Evolutionary conservation across 306 rosid species (phyloP), one percentile per base, ranked within the genome.

Genomic region (Rosa lucieae): DNA sequence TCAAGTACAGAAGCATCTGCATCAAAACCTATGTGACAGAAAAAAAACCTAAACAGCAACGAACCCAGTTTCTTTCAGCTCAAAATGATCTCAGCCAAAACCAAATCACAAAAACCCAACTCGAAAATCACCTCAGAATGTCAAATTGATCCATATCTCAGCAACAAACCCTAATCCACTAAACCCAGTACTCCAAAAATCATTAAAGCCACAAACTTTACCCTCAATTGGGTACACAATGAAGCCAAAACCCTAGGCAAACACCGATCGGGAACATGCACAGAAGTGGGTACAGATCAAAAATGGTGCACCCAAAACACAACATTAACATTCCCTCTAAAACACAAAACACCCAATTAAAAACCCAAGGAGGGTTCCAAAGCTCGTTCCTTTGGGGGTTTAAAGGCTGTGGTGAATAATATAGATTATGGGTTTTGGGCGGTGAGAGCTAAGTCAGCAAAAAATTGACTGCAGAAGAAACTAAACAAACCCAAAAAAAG

Each of bases 231-330:
- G 84, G 74, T 62, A 70, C 77, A 74, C 58, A 63, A 73, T 15
- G 75, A 85, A 79, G 67, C 81, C 44, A 75, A 77, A 90, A 89
- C 89, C 94, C 90, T 87, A 88, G 84, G 55, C 63, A 83, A 79
- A 84, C 79, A 68, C 79, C 61, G 83, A 85, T 80, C 86, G 74
- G 78, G 85, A 82, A 85, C 88, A 87, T 83, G 89, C 82, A 84
- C 70, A 23, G 37, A 32, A 69, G 79, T 76, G 80, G 63, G 67
- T 47, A 70, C 82, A 76, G 70, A 67, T 83, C 63, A 52, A 43
- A 40, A 63, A 56, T 73, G 72, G 73, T 67, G 80, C 79, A 85
- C 81, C 83, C 82, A 80, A 80, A 70, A 69, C 81, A 83, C 55
- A 87, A 81, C 87, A 78, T 59, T 48, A 70, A 29, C 78, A 85